These are phyloP conservation scores for Vaccinium vitisidaea DNA, from an alignment of 148 eudicot species.

Conservation along the genomic window DNA sequence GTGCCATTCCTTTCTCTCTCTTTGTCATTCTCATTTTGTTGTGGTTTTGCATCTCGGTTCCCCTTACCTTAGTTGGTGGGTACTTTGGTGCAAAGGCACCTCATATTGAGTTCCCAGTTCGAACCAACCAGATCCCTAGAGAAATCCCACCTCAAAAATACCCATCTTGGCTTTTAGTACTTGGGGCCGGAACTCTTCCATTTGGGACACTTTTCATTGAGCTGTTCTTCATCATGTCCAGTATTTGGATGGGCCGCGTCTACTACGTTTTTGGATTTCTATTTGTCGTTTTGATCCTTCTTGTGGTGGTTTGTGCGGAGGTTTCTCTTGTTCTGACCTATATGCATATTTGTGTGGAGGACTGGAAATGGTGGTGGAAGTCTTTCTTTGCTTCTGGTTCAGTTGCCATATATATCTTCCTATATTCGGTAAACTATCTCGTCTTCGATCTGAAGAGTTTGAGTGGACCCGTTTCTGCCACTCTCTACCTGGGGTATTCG, in stretches of 20 bases:
- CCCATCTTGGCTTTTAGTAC: constrained; percentile 40
- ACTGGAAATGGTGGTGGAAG: constrained; percentile 44
- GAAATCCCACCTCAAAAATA: constrained; percentile 39
- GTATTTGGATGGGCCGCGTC: constrained; percentile 40
- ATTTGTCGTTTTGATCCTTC: constrained; percentile 30
- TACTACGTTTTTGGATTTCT: constrained; percentile 38
- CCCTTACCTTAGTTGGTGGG: constrained; percentile 26
- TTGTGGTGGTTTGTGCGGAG: constrained; percentile 41
- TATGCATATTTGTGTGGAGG: constrained; percentile 41
- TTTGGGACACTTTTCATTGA: constrained; percentile 41
- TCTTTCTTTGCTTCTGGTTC: constrained; percentile 43
- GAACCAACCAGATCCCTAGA: constrained; percentile 39
- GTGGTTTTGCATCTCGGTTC: constrained; percentile 31
- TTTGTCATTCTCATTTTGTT: constrained; percentile 26
- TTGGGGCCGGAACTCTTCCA: constrained; percentile 31
- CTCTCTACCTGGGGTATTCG: constrained; percentile 36
- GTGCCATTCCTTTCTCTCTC: constrained; percentile 27
- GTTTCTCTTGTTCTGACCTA: constrained; percentile 38
- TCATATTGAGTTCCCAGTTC: constrained; percentile 34
- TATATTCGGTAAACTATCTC: constrained; percentile 34
- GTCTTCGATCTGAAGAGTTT: constrained; percentile 38
- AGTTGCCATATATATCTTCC: constrained; percentile 36
- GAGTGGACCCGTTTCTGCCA: constrained; percentile 40
- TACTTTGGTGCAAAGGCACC: constrained; percentile 31
- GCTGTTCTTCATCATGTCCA: constrained; percentile 41